A percentile compares a stretch with the other conserved stretches of the same genome.
These are phyloP conservation scores for Sanguinoderma infundibulare DNA, from an alignment of 1,284 basidiomycete species.

Conservation along the genomic window DNA sequence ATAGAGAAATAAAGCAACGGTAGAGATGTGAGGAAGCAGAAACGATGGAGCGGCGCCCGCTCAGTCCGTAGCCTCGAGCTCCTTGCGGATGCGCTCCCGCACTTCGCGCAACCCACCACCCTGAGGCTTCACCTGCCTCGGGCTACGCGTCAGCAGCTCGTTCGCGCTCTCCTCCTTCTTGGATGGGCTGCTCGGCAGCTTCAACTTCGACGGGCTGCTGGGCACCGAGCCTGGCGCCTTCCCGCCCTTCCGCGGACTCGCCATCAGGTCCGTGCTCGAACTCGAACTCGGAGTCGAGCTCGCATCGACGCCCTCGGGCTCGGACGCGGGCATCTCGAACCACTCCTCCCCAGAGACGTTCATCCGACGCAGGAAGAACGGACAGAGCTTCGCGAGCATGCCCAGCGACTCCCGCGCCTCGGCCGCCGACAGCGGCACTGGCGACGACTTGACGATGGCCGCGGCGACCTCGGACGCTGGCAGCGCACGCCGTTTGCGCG, in stretches of 20 bases:
- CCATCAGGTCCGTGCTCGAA: constrained; percentile 24
- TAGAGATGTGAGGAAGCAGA: constrained; percentile 17
- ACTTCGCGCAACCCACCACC: constrained; percentile 75
- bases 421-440: constrained; percentile 73
- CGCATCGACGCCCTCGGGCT: constrained; percentile 3
- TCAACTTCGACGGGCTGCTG: constrained; percentile 40
- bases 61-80: constrained; percentile 53
- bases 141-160: constrained; percentile 68
- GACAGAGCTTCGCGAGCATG: constrained; percentile 69
- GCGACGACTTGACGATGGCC: constrained; percentile 76
- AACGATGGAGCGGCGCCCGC: background rate
- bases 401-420: constrained; percentile 76
- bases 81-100: constrained; percentile 75
- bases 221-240: constrained; percentile 25
- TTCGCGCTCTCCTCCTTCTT: constrained; percentile 55
- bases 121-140: constrained; percentile 67
- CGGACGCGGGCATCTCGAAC: constrained; percentile 75
- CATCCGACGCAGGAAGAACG: constrained; percentile 73
- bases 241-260: constrained; percentile 9
- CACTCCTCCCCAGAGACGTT: constrained; percentile 72
- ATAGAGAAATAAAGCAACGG: constrained; percentile 52
- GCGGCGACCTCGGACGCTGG: constrained; percentile 65
- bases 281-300: constrained; percentile 23
- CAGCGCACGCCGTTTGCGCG: constrained; percentile 69
- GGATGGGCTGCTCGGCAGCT: constrained; percentile 39